phyloP scores from a whole-genome alignment of 176 grass and related monocot genomes.

The Oryza meyeriana region DNA sequence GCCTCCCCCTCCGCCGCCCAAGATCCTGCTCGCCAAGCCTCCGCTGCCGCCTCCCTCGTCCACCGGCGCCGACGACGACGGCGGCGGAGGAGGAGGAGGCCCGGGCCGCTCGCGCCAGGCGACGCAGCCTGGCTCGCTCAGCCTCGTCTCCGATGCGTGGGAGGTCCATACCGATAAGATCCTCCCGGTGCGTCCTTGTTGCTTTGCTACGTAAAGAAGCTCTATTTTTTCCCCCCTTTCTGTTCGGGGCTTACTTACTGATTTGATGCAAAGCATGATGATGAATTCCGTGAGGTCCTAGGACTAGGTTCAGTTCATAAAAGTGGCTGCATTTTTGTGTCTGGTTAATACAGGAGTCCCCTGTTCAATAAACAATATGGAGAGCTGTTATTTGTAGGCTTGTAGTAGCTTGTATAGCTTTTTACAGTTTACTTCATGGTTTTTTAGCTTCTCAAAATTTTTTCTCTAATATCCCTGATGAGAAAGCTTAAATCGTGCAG shows the following conservation, averaged over 20 bases:
- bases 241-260: neutral
- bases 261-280: neutral
- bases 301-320: neutral
- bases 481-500: neutral
- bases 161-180: conserved; percentile 76
- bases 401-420: no score
- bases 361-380: neutral
- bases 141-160: conserved; percentile 78
- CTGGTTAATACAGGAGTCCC: neutral
- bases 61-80: conserved; percentile 43
- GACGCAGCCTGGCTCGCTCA: conserved; percentile 56
- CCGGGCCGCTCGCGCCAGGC: conserved; percentile 45
- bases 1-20: conserved; percentile 56
- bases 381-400: neutral
- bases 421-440: neutral
- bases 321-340: neutral
- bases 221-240: neutral
- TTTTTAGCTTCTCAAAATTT: neutral
- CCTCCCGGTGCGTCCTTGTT: conserved; percentile 51
- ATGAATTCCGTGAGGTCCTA: neutral
- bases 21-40: conserved; percentile 90
- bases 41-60: conserved; percentile 26
- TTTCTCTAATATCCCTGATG: neutral
- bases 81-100: neutral
- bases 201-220: neutral